Percentiles rank a stretch among this genome's conserved stretches.
phyloP scores from a whole-genome alignment of 139 green algal species.

The Helicosporidium sp. region DNA sequence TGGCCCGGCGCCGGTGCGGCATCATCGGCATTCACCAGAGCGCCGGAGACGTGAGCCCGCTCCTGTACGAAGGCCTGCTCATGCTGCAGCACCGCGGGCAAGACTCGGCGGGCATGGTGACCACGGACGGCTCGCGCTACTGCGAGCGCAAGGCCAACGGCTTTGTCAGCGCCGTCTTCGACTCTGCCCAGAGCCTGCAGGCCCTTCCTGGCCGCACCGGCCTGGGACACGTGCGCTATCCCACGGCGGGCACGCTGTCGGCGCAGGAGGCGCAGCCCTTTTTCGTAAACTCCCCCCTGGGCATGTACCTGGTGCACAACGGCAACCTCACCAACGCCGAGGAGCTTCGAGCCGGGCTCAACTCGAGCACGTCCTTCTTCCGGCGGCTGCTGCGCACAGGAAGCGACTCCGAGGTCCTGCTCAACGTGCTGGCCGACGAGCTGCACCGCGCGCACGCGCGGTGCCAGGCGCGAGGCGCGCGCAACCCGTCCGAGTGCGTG shows the following conservation, averaged over 20 bases:
- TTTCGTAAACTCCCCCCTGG: slow-evolving; percentile 92
- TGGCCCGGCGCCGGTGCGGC: slow-evolving; percentile 71
- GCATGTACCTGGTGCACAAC: slow-evolving; percentile 97
- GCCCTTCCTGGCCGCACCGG: slow-evolving; percentile 34
- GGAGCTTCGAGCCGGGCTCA: slow-evolving; percentile 49
- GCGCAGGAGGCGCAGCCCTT: slow-evolving; percentile 94
- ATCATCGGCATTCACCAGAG: slow-evolving; percentile 85
- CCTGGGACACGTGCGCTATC: slow-evolving; percentile 86
- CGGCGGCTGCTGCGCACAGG: slow-evolving; percentile 68
- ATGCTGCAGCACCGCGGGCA: slow-evolving; percentile 96
- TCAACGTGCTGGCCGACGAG: slow-evolving; percentile 91
- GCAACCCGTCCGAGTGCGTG: slow-evolving; percentile 59
- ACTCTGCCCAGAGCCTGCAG: slow-evolving; percentile 34
- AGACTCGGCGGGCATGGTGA: slow-evolving; percentile 89
- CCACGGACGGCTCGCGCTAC: slow-evolving; percentile 59
- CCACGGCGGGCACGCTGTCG: slow-evolving; percentile 70
- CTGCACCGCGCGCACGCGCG: slow-evolving; percentile 78
- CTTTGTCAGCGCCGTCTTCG: slow-evolving; percentile 93
- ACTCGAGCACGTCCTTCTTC: slow-evolving; percentile 60
- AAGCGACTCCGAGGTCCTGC: slow-evolving; percentile 86
- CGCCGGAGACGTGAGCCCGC: slow-evolving; percentile 48
- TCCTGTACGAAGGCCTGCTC: slow-evolving; percentile 87
- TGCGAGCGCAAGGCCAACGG: slow-evolving; percentile 88
- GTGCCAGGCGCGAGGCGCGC: slow-evolving; percentile 39
- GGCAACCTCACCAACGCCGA: slow-evolving; percentile 96